Conservation (phyloP, 768 basidiomycete species). For the Auriscalpium microsporum region DNA sequence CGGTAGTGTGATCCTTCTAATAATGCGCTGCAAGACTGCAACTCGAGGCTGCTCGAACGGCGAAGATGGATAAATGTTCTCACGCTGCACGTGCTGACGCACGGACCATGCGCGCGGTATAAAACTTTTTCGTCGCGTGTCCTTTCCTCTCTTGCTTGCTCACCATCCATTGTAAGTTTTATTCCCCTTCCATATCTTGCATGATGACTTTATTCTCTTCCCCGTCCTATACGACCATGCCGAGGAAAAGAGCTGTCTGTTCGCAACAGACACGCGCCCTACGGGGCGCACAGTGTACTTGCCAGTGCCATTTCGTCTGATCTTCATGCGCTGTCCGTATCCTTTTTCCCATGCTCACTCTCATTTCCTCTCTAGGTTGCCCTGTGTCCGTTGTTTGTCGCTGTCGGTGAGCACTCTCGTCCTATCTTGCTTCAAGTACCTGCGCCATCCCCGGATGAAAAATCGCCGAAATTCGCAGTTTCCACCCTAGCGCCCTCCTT, state of each 20-base stretch:
- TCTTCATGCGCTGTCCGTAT: constrained; percentile 8
- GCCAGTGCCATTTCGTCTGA: constrained; percentile 89
- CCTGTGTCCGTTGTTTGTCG: neutral
- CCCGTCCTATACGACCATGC: constrained; percentile 88
- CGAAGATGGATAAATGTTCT: no score
- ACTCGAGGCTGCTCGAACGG: no score
- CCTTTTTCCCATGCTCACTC: neutral
- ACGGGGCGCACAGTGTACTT: constrained; percentile 65
- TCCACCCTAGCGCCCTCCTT: constrained; percentile 67
- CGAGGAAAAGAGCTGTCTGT: constrained; percentile 74
- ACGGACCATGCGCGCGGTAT: no score
- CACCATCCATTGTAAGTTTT: no score
- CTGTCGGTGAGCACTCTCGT: constrained; percentile 3
- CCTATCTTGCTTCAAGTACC: constrained; percentile 7
- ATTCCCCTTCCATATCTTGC: neutral
- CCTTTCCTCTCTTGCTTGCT: no score
- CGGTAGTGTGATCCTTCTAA: no score
- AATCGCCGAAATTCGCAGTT: constrained; percentile 76
- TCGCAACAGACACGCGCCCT: constrained; percentile 65
- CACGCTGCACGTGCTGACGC: no score
- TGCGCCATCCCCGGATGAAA: constrained; percentile 14
- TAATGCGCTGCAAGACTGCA: no score
- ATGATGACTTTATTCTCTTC: constrained; percentile 82
- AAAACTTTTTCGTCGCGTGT: no score
- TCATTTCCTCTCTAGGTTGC: neutral